phyloP scores from a whole-genome alignment of 768 basidiomycete species.

The Amanita pallidorosea region DNA sequence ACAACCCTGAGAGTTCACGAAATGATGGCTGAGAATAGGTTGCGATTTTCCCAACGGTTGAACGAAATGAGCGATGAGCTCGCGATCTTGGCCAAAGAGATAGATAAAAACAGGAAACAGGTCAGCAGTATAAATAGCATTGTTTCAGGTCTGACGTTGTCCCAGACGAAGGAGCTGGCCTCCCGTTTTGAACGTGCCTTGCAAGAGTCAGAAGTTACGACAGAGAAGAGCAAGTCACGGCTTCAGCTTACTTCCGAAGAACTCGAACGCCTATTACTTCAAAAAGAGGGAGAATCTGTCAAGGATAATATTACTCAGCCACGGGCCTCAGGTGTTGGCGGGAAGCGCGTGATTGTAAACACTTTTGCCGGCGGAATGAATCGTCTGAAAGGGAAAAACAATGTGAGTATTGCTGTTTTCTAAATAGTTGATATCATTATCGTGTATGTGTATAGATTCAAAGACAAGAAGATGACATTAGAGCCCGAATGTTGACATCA shows the following conservation, averaged over 20 bases:
- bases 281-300: slow-evolving; percentile 91
- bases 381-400: slow-evolving; percentile 85
- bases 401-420: slow-evolving; percentile 31
- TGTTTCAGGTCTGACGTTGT: not conserved
- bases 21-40: slow-evolving; percentile 77
- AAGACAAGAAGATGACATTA: slow-evolving; percentile 90
- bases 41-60: slow-evolving; percentile 76
- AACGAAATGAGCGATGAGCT: slow-evolving; percentile 99
- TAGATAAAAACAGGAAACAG: slow-evolving; percentile 89
- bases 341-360: slow-evolving; percentile 81
- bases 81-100: slow-evolving; percentile 72
- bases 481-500: slow-evolving; percentile 71
- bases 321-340: slow-evolving; percentile 47
- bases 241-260: slow-evolving; percentile 90
- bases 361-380: slow-evolving; percentile 76
- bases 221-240: slow-evolving; percentile 83
- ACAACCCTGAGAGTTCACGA: slow-evolving; percentile 84
- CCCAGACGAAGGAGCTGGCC: slow-evolving; percentile 87
- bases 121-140: slow-evolving; percentile 26
- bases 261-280: slow-evolving; percentile 80
- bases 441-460: slow-evolving; percentile 44
- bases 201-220: slow-evolving; percentile 75
- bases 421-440: not conserved
- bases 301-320: slow-evolving; percentile 70
- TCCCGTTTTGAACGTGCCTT: slow-evolving; percentile 79